These are phyloP conservation scores for Artemisia annua DNA, from an alignment of 129 eudicot species.

Conservation along the genomic window DNA sequence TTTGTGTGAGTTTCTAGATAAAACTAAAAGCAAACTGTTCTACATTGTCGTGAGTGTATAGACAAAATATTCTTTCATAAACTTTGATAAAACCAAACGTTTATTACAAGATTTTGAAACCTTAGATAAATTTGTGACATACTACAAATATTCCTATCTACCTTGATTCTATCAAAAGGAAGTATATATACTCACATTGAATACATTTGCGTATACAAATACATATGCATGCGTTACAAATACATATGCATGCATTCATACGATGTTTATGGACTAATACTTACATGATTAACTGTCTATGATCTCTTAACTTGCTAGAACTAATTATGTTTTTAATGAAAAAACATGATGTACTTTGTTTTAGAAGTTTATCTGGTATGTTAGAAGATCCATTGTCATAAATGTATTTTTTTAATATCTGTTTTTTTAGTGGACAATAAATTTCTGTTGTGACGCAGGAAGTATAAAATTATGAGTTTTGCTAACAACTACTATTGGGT, in stretches of 20 bases:
- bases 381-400: neutral
- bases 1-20: too few relatives aligned
- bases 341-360: neutral
- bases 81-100: constrained; percentile 14
- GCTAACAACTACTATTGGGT: too few relatives aligned
- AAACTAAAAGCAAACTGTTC: too few relatives aligned
- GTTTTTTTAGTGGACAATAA: too few relatives aligned
- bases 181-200: neutral
- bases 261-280: neutral
- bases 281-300: neutral
- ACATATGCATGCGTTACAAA: too few relatives aligned
- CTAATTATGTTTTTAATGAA: neutral
- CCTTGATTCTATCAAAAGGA: constrained; percentile 14
- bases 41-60: too few relatives aligned
- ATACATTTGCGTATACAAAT: too few relatives aligned
- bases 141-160: constrained; percentile 29
- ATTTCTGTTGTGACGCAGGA: too few relatives aligned
- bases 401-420: neutral
- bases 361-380: neutral
- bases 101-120: constrained; percentile 29
- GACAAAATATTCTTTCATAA: neutral
- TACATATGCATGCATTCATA: neutral
- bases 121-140: constrained; percentile 20
- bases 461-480: too few relatives aligned
- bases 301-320: neutral